Evolutionary conservation across 352 stramenopile genomes (phyloP).

Genomic region (Elongisporangium undulatum): DNA sequence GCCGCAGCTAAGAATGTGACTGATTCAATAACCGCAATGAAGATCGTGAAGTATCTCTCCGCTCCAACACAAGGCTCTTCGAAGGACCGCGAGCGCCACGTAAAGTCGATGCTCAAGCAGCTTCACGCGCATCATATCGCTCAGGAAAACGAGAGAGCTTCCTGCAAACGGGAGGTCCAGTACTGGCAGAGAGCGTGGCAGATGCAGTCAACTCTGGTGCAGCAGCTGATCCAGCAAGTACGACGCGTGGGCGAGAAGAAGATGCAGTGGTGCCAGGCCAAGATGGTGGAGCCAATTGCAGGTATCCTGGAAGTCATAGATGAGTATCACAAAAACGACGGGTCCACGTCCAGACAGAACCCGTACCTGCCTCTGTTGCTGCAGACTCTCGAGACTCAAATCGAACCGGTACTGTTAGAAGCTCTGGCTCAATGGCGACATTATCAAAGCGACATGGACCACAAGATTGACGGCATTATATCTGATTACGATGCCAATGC

Average conservation of each 20-base stretch:
- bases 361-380: slow-evolving; percentile 29
- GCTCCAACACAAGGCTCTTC: neutral
- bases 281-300: slow-evolving; percentile 20
- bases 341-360: slow-evolving; percentile 23
- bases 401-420: slow-evolving; percentile 17
- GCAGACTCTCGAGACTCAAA: slow-evolving; percentile 18
- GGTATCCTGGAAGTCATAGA: slow-evolving; percentile 17
- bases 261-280: slow-evolving; percentile 23
- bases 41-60: slow-evolving; percentile 22
- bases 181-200: slow-evolving; percentile 35
- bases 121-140: slow-evolving; percentile 20
- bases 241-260: slow-evolving; percentile 27
- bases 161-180: slow-evolving; percentile 16
- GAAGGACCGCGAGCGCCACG: slow-evolving; percentile 30
- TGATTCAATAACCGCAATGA: slow-evolving; percentile 13
- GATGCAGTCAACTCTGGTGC: slow-evolving; percentile 20
- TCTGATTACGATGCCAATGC: slow-evolving; percentile 31
- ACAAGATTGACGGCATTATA: slow-evolving; percentile 17
- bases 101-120: slow-evolving; percentile 34
- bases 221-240: slow-evolving; percentile 14
- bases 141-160: slow-evolving; percentile 16
- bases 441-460: slow-evolving; percentile 12
- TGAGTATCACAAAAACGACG: slow-evolving; percentile 27
- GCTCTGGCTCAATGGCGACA: slow-evolving; percentile 19
- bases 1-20: neutral